Conservation (phyloP, 352 stramenopile genomes). For the Pythium dissimile region DNA sequence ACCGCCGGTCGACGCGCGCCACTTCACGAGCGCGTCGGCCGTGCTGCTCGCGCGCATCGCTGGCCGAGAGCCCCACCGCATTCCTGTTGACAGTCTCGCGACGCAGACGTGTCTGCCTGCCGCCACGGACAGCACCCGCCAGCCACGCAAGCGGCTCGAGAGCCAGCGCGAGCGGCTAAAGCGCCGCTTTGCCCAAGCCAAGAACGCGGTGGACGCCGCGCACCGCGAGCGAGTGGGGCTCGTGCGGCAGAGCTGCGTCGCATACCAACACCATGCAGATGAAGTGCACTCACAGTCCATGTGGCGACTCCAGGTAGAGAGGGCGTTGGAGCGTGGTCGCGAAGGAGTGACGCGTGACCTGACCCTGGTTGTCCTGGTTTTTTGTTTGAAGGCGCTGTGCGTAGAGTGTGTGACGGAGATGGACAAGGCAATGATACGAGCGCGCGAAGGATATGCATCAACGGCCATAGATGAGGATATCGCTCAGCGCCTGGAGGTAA, state of each 20-base stretch:
- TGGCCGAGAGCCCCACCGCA: neutral
- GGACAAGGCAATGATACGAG: slow-evolving; percentile 11
- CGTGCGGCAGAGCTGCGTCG: neutral
- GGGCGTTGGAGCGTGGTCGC: too few relatives aligned
- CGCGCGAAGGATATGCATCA: neutral
- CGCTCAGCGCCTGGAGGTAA: too few relatives aligned
- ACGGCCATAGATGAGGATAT: too few relatives aligned
- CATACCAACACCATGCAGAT: neutral
- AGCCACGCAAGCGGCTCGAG: neutral
- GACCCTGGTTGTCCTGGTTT: too few relatives aligned
- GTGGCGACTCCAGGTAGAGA: slow-evolving; percentile 3
- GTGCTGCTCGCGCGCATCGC: neutral
- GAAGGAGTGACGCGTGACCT: too few relatives aligned
- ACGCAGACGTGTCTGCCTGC: neutral
- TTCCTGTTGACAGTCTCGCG: neutral
- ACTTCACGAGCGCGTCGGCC: neutral
- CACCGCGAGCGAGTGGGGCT: neutral
- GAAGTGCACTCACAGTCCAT: neutral
- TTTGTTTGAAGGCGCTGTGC: slow-evolving; percentile 13
- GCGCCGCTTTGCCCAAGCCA: neutral
- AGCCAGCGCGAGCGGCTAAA: neutral
- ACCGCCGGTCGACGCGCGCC: too few relatives aligned
- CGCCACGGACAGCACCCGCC: neutral
- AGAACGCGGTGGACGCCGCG: neutral
- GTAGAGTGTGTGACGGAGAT: slow-evolving; percentile 18